A percentile compares a stretch with the other conserved stretches of the same genome.
Evolutionary conservation across 2,329 filamentous ascomycete genomes (phyloP).

Genomic region (Cercospora citrullina): DNA sequence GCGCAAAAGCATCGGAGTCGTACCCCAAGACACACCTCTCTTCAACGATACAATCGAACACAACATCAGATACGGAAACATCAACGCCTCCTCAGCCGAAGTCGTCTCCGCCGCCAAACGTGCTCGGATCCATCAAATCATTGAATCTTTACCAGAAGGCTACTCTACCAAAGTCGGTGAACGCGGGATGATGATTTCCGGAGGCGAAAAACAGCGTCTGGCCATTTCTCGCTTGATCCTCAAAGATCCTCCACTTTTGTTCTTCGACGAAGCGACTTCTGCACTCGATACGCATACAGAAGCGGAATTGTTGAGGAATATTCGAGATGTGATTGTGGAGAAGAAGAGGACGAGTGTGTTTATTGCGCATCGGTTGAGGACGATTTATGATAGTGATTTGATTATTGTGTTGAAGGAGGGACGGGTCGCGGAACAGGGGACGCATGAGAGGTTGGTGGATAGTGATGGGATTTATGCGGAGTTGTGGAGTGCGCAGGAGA

Average conservation of each 20-base stretch:
- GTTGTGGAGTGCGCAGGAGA: conserved; percentile 68
- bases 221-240: conserved; percentile 80
- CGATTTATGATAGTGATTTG: conserved; percentile 86
- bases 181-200: conserved; percentile 93
- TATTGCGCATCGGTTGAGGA: conserved; percentile 86
- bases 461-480: conserved; percentile 78
- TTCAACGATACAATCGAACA: conserved; percentile 97
- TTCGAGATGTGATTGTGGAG: conserved; percentile 87
- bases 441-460: conserved; percentile 80
- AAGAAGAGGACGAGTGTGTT: conserved; percentile 91
- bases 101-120: conserved; percentile 76
- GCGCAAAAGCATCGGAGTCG: conserved; percentile 83
- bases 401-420: conserved; percentile 90
- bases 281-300: conserved; percentile 93
- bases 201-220: conserved; percentile 86
- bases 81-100: conserved; percentile 71
- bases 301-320: conserved; percentile 84
- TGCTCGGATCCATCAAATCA: conserved; percentile 81
- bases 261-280: conserved; percentile 94
- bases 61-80: conserved; percentile 89
- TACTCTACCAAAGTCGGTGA: conserved; percentile 88
- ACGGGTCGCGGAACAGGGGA: conserved; percentile 82
- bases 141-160: conserved; percentile 77
- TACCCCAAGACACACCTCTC: conserved; percentile 93
- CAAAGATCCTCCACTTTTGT: conserved; percentile 85